These are phyloP conservation scores for Penicillium hordei DNA, from an alignment of 2,329 filamentous ascomycete genomes.

Conservation along the genomic window DNA sequence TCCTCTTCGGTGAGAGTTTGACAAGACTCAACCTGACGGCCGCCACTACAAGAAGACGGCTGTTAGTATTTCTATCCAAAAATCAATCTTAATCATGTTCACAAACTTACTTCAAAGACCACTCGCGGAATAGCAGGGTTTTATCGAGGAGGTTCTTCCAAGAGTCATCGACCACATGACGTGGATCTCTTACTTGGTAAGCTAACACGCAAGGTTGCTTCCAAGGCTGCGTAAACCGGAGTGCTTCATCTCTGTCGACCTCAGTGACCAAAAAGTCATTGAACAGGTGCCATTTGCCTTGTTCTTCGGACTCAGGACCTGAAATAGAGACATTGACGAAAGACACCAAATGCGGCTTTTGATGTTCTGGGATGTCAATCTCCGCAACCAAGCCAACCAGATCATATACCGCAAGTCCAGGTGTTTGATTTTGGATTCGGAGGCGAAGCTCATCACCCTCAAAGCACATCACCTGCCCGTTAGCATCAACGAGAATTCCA, in stretches of 20 bases:
- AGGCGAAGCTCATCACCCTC: slow-evolving; percentile 85
- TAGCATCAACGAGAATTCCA: slow-evolving; percentile 76
- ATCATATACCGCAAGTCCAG: slow-evolving; percentile 85
- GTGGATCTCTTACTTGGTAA: slow-evolving; percentile 78
- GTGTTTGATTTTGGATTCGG: slow-evolving; percentile 74
- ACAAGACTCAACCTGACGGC: slow-evolving; percentile 41
- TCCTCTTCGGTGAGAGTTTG: slow-evolving; percentile 54
- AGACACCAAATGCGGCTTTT: slow-evolving; percentile 87
- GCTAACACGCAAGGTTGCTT: slow-evolving; percentile 86
- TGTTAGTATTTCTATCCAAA: background rate
- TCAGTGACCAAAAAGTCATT: slow-evolving; percentile 93
- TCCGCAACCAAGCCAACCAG: slow-evolving; percentile 86
- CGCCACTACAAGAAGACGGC: slow-evolving; percentile 28
- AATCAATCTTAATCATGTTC: no score
- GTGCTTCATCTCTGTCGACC: slow-evolving; percentile 75
- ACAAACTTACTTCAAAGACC: slow-evolving; percentile 50
- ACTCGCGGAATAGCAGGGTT: slow-evolving; percentile 76
- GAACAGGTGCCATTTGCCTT: slow-evolving; percentile 88
- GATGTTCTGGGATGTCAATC: slow-evolving; percentile 79
- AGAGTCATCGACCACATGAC: slow-evolving; percentile 77
- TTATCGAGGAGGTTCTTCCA: slow-evolving; percentile 88
- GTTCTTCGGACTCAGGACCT: slow-evolving; percentile 48
- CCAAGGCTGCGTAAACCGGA: slow-evolving; percentile 88
- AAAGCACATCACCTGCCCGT: slow-evolving; percentile 91
- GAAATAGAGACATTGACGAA: slow-evolving; percentile 73